Percentiles rank a stretch among this genome's conserved stretches.
Conservation (phyloP, 768 basidiomycete species). For the Lenzites betulinus region DNA sequence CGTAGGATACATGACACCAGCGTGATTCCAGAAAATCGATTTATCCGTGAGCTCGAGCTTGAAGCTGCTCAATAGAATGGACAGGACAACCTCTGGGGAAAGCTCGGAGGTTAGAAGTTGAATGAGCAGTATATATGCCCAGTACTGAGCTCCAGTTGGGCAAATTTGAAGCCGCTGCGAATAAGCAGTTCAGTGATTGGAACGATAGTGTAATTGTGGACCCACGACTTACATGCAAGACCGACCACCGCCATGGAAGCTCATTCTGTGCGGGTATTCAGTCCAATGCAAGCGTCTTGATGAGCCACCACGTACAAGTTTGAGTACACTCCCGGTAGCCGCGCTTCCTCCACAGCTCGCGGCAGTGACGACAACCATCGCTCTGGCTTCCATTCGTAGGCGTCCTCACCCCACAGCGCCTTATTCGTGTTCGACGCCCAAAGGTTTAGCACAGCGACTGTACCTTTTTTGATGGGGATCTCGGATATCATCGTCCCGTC, state of each 20-base stretch:
- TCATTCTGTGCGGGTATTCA: constrained; percentile 9
- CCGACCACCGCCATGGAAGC: constrained; percentile 17
- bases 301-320: constrained; percentile 16
- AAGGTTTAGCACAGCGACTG: background rate
- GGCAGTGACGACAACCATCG: background rate
- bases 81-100: constrained; percentile 22
- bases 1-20: constrained; percentile 13
- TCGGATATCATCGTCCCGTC: constrained; percentile 42
- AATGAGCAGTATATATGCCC: background rate
- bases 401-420: constrained; percentile 44
- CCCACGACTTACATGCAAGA: constrained; percentile 26
- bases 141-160: constrained; percentile 9
- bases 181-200: background rate
- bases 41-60: constrained; percentile 17
- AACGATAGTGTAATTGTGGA: background rate
- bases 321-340: constrained; percentile 21
- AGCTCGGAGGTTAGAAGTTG: background rate
- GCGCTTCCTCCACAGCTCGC: constrained; percentile 9
- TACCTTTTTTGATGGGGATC: constrained; percentile 40
- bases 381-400: constrained; percentile 26
- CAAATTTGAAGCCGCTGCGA: constrained; percentile 18
- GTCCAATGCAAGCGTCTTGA: too few species aligned
- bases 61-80: constrained; percentile 9
- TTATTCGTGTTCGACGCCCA: constrained; percentile 6
- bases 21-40: constrained; percentile 16